These are phyloP conservation scores for Fusarium sp. DNA, from an alignment of 2,329 filamentous ascomycete species.

Conservation along the genomic window DNA sequence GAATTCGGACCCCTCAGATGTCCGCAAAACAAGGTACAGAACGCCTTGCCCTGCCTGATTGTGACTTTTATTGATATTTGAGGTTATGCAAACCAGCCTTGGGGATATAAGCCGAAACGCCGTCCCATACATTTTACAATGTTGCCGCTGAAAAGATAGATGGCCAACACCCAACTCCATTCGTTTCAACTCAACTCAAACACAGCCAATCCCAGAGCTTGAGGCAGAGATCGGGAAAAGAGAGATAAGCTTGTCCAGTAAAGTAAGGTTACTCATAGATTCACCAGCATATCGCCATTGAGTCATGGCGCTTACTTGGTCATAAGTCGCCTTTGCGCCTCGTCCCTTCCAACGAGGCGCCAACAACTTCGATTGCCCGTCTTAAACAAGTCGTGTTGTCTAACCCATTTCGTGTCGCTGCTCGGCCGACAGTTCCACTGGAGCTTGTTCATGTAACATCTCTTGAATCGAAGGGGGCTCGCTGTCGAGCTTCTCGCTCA, in stretches of 20 bases:
- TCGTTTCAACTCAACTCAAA: background rate
- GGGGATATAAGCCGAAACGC: background rate
- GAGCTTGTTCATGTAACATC: constrained; percentile 4
- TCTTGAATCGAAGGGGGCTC: background rate
- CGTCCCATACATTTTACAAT: background rate
- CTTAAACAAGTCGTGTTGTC: background rate
- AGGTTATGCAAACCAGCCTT: background rate
- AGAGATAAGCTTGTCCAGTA: background rate
- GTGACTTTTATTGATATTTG: background rate
- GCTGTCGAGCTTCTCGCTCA: background rate
- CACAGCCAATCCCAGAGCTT: no score
- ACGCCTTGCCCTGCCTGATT: background rate
- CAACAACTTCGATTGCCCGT: background rate
- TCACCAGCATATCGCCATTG: background rate
- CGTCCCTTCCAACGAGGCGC: background rate
- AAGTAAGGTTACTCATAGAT: background rate
- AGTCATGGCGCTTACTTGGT: background rate
- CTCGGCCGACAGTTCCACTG: background rate
- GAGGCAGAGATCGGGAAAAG: background rate
- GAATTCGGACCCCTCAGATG: background rate
- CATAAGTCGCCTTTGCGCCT: background rate
- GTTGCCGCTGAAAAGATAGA: background rate
- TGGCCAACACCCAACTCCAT: background rate
- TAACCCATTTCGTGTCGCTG: constrained; percentile 19
- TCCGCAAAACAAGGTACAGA: background rate